A percentile compares a stretch with the other conserved stretches of the same genome.
Evolutionary conservation across 495 filamentous ascomycete species (phyloP).

Genomic region (Aspergillus nidulans): DNA sequence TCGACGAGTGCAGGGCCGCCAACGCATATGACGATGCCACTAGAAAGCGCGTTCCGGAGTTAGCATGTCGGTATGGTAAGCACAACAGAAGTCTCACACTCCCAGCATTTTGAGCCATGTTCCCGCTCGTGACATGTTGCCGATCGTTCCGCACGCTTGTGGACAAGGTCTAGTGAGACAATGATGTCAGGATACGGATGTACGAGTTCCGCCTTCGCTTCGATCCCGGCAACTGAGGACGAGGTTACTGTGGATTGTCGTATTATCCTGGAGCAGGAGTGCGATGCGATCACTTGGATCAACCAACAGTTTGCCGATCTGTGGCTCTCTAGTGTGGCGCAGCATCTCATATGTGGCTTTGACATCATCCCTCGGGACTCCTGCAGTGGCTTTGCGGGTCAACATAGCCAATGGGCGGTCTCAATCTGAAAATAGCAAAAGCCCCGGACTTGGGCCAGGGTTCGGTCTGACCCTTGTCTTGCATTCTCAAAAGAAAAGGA

Average conservation of each 20-base stretch:
- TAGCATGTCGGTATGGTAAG: slow-evolving; percentile 6
- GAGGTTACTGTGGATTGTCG: neutral
- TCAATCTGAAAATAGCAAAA: neutral
- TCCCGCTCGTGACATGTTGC: slow-evolving; percentile 46
- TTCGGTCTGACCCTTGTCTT: neutral
- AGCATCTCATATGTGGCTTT: neutral
- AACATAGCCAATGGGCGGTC: neutral
- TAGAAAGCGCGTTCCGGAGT: slow-evolving; percentile 28
- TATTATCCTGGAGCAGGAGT: neutral
- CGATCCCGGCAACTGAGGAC: neutral
- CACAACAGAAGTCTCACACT: slow-evolving; percentile 35
- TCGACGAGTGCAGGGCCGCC: slow-evolving; percentile 83
- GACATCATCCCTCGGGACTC: no score
- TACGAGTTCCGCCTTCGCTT: neutral
- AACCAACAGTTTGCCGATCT: neutral
- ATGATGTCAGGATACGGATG: slow-evolving; percentile 9
- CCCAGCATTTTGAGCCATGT: slow-evolving; percentile 53
- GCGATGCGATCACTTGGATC: neutral
- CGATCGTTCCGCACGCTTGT: neutral
- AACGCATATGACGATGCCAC: slow-evolving; percentile 62
- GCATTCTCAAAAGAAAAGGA: neutral
- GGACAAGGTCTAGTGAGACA: slow-evolving; percentile 23
- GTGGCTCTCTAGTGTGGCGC: neutral
- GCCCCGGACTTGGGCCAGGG: neutral
- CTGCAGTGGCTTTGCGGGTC: neutral